A percentile compares a stretch with the other conserved stretches of the same genome.
Evolutionary conservation across 176 grass and related monocot genomes (phyloP).

Genomic region (Oryza punctata): DNA sequence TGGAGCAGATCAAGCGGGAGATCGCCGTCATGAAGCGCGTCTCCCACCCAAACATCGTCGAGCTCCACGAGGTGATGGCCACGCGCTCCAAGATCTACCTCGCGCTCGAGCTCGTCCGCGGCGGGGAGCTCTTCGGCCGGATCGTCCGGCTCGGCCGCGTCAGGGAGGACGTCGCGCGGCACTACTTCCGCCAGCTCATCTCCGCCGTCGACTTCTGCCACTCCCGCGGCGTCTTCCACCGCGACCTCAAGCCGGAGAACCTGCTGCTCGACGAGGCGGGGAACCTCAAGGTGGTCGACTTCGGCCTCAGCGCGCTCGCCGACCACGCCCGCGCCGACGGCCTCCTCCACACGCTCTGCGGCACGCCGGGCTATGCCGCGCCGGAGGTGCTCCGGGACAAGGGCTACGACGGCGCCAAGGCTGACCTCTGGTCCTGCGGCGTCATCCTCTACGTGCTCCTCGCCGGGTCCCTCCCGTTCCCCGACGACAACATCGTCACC

Average conservation of each 20-base stretch:
- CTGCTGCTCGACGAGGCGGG: constrained; percentile 79
- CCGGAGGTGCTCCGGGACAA: constrained; percentile 81
- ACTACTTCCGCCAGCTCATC: constrained; percentile 86
- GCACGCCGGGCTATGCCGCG: constrained; percentile 87
- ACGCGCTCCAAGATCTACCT: constrained; percentile 95
- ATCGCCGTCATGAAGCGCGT: constrained; percentile 85
- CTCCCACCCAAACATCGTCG: constrained; percentile 83
- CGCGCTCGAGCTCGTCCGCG: constrained; percentile 91
- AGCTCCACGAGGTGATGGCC: constrained; percentile 95
- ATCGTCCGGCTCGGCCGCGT: constrained; percentile 65
- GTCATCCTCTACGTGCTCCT: constrained; percentile 94
- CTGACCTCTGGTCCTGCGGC: constrained; percentile 93
- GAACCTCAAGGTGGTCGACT: constrained; percentile 92
- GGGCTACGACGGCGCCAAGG: constrained; percentile 91
- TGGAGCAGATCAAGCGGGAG: constrained; percentile 92
- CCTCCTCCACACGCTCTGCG: constrained; percentile 92
- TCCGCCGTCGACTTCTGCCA: constrained; percentile 97
- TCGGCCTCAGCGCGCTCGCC: constrained; percentile 80
- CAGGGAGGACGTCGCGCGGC: constrained; percentile 70
- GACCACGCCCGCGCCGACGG: constrained; percentile 77
- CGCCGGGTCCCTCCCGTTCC: constrained; percentile 78
- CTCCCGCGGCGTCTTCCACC: constrained; percentile 84
- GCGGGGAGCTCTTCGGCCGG: constrained; percentile 80
- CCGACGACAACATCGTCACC: constrained; percentile 71
- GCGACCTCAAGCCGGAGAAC: constrained; percentile 98